These are phyloP conservation scores for Naganishia vaughanmartiniae DNA, from an alignment of 768 basidiomycete species.

Conservation along the genomic window DNA sequence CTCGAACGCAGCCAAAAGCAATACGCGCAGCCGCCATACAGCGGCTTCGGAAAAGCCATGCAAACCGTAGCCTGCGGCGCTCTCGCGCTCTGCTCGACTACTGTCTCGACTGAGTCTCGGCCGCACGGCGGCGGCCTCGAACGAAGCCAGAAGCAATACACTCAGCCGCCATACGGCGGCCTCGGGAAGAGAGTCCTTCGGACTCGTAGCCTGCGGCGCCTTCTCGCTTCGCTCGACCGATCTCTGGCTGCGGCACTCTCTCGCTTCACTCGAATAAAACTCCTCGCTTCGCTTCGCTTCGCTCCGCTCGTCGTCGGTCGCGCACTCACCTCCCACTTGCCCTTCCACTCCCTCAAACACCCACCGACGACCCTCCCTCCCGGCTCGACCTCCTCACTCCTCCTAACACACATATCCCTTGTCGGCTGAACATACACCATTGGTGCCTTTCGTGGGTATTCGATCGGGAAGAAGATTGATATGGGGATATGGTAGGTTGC, in stretches of 20 bases:
- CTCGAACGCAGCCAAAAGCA: neutral
- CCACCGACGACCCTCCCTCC: conserved; percentile 60
- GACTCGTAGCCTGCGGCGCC: neutral
- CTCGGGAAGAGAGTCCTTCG: neutral
- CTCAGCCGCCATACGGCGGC: too few species aligned
- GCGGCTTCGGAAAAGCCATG: neutral
- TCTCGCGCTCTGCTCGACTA: neutral
- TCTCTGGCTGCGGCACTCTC: neutral
- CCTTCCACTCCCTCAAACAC: conserved; percentile 73
- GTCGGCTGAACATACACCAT: conserved; percentile 90
- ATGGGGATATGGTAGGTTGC: conserved; percentile 90
- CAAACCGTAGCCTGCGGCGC: neutral
- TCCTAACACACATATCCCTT: conserved; percentile 79
- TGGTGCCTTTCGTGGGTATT: conserved; percentile 79
- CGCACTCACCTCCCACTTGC: conserved; percentile 72
- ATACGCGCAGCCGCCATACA: too few species aligned
- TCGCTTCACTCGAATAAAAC: neutral
- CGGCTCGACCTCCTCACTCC: conserved; percentile 68
- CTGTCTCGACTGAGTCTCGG: too few species aligned
- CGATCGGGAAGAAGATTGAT: conserved; percentile 77
- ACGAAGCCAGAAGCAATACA: too few species aligned
- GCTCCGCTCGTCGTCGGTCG: neutral
- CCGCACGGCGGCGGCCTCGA: too few species aligned
- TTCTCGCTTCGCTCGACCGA: neutral
- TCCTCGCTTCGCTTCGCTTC: neutral